Base-by-base conservation (phyloP, 805 yeast species). In the Saccharomycopsis sp. region DNA sequence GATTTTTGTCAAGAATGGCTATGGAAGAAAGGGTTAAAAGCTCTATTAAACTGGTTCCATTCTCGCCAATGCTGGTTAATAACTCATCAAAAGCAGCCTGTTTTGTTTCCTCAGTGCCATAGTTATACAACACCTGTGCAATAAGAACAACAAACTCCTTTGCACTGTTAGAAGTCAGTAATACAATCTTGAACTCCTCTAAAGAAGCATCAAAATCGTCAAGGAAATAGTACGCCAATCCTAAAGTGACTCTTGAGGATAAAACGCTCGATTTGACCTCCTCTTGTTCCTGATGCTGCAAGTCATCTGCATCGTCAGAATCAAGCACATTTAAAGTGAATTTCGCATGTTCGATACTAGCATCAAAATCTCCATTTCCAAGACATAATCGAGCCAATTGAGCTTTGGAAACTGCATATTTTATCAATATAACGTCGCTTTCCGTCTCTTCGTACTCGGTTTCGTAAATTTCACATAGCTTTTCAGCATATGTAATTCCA, bases 61-160 rank as follows among this genome's bases (percentile, higher is more conserved):
- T 70, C 2, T 72, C 75, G 60, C 80, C 85, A 47, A 91, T 81
- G 64, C 78, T 82, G 23, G 79, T 77, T 64, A 87, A 86, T 51
- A 93, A 71, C 69, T 90, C 96, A 65, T 91, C 97, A 53, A 88
- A 67, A 0, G 97, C 97, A 0, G 91, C 92, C 62, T 84, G 86
- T 59, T 83, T 85, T 0, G 94, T 83, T 3, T 87, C 94, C n/a
- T 80, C 83, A 0, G 83, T 80, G n/a, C 83, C 87, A 58, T 81
- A 81, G 1, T 89, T 89, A 73, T 86, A 87, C 54, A 94, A 74
- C 0, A 92, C 86, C 67, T 91, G 96, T 0, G 94, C 82, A 20
- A 89, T 78, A 29, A 93, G 71, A 3, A 86, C 81, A 15, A 89
- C 83, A n/a, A 90, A 77, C 61, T 85, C 79, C 62, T 80, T 83